These are phyloP conservation scores for Plasmodium relictum DNA, from an alignment of 169 alveolate species.

Conservation along the genomic window DNA sequence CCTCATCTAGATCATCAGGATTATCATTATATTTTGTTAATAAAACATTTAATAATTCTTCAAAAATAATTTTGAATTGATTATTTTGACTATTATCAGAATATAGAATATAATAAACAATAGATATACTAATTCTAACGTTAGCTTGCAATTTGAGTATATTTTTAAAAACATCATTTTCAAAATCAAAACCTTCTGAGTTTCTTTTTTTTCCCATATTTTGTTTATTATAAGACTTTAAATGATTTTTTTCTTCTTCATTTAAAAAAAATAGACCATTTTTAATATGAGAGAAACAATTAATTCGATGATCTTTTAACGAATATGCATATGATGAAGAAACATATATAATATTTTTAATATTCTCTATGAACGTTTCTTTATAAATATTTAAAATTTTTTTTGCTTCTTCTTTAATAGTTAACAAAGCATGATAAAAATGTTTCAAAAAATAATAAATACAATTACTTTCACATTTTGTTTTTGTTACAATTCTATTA, in stretches of 20 bases:
- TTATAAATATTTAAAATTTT: conserved; percentile 74
- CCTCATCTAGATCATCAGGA: conserved; percentile 1
- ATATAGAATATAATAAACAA: conserved; percentile 64
- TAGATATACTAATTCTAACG: conserved; percentile 63
- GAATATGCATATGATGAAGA: conserved; percentile 74
- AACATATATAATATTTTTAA: conserved; percentile 74
- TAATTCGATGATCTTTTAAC: conserved; percentile 53
- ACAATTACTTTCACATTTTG: conserved; percentile 60
- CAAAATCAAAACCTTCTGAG: neutral
- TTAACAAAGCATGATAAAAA: conserved; percentile 66
- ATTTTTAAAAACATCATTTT: conserved; percentile 31
- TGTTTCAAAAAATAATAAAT: conserved; percentile 72
- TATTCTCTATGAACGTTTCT: conserved; percentile 76
- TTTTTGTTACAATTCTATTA: conserved; percentile 60
- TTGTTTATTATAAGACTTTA: conserved; percentile 32
- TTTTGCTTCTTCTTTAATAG: conserved; percentile 67
- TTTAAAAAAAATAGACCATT: conserved; percentile 53
- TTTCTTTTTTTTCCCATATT: conserved; percentile 2
- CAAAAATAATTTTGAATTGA: conserved; percentile 54
- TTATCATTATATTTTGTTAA: conserved; percentile 46
- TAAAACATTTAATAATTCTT: conserved; percentile 57
- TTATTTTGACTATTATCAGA: conserved; percentile 62
- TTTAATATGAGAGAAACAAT: conserved; percentile 71
- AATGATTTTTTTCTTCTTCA: conserved; percentile 40
- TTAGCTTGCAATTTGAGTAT: conserved; percentile 59